Conservation (phyloP, 805 yeast genomes). For the Kluyveromyces lactis region DNA sequence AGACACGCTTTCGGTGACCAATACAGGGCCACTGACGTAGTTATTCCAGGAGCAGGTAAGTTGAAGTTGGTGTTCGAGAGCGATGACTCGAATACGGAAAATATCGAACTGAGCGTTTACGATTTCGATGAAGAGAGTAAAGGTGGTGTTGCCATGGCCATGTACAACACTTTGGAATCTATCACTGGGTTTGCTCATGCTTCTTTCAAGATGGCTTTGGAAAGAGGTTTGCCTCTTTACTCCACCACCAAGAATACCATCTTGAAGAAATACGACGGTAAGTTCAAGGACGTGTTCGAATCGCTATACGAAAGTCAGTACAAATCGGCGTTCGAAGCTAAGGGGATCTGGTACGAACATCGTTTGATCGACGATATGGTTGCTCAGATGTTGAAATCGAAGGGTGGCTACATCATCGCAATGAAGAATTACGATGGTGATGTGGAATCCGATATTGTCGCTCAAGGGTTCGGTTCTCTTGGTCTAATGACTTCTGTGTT, state of each 20-base stretch:
- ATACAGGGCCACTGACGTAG: slow-evolving; percentile 84
- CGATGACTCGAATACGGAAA: slow-evolving; percentile 39
- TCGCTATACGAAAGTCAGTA: slow-evolving; percentile 63
- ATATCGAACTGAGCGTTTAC: slow-evolving; percentile 31
- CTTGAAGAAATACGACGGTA: slow-evolving; percentile 87
- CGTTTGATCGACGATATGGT: slow-evolving; percentile 97
- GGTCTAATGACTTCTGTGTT: slow-evolving; percentile 97
- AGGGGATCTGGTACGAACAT: slow-evolving; percentile 95
- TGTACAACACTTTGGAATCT: slow-evolving; percentile 94
- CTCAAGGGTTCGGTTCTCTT: slow-evolving; percentile 95
- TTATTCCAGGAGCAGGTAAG: slow-evolving; percentile 72
- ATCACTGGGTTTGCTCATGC: slow-evolving; percentile 88
- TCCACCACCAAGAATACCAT: slow-evolving; percentile 93
- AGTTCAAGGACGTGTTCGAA: slow-evolving; percentile 91
- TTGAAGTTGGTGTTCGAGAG: slow-evolving; percentile 74
- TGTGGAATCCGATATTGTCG: slow-evolving; percentile 93
- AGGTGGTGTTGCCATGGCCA: slow-evolving; percentile 73
- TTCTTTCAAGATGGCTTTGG: slow-evolving; percentile 80
- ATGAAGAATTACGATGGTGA: slow-evolving; percentile 98
- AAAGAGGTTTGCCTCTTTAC: slow-evolving; percentile 70
- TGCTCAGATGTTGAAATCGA: slow-evolving; percentile 95
- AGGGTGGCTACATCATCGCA: slow-evolving; percentile 92
- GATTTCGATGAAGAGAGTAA: slow-evolving; percentile 41
- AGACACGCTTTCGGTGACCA: slow-evolving; percentile 98
- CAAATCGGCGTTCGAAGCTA: slow-evolving; percentile 60